Base-by-base conservation (phyloP, 2,329 filamentous ascomycete species). In the Neurospora sp. region DNA sequence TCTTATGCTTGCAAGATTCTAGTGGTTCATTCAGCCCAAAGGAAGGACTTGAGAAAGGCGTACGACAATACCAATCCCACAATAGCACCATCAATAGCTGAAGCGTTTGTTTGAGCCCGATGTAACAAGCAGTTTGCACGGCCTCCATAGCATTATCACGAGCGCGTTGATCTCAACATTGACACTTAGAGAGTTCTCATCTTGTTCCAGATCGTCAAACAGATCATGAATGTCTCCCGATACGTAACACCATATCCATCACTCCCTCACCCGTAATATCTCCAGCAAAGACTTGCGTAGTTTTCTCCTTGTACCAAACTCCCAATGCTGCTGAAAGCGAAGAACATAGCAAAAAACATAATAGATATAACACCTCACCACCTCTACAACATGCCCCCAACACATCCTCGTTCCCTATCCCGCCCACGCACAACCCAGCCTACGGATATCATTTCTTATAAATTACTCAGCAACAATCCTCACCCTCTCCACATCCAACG, bases 401-500 rank as follows among this genome's bases (percentile, higher is more conserved):
- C 8, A 38, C 3, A 38, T 10, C 12, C 36, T 39, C n/a, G 2
- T 15, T 15, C 19, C 12, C 66, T 17, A 4, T 40, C 15, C 19
- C 8, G 6, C n/a, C 5, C 23, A 28, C 23, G 23, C 23, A 28
- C 23, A 28, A 8, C 39, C 23, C 28, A 40, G 12, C 15, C 46
- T 28, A 8, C 36, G 41, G 23, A 57, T 62, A 19, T 62, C 43
- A 37, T 62, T 8, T 28, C 12, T 19, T 6, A 43, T 4, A 43
- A n/a, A 1, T 5, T 46, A 37, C 28, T 69, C 67, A 38, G 71
- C 69, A 38, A 69, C 67, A 68, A 89, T 86, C 76, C 87, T 89
- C 28, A 97, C 83, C 67, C 87, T 83, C 74, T 93, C 90, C 0
- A 92, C 89, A 66, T 94, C 92, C 71, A 97, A 80, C 1, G 92